Evolutionary conservation across 352 stramenopile species (phyloP).

Genomic region (Elongisporangium prolatum): DNA sequence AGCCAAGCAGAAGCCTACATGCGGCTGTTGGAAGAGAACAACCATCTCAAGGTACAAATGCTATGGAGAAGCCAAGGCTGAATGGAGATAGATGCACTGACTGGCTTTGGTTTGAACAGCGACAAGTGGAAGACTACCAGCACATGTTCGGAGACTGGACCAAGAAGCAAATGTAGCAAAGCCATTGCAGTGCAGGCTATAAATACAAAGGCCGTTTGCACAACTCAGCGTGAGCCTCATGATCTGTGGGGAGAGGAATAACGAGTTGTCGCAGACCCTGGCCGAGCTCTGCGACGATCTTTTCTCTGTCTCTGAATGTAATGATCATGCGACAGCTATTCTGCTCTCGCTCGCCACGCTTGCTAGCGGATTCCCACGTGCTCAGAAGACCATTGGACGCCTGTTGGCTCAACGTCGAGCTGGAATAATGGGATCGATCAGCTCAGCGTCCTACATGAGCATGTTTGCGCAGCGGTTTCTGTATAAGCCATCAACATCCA

Average conservation of each 20-base stretch:
- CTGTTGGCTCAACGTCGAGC: background rate
- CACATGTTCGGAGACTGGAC: slow-evolving; percentile 80
- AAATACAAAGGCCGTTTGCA: background rate
- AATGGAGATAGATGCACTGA: background rate
- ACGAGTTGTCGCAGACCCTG: background rate
- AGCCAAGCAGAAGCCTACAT: slow-evolving; percentile 71
- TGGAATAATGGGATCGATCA: background rate
- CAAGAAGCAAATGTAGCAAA: slow-evolving; percentile 72
- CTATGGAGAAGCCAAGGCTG: no score
- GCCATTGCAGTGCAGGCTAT: background rate
- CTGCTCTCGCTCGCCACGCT: background rate
- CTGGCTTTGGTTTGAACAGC: slow-evolving; percentile 16
- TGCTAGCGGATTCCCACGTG: background rate
- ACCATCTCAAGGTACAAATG: slow-evolving; percentile 70
- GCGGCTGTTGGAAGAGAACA: slow-evolving; percentile 70
- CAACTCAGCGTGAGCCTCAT: background rate
- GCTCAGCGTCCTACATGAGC: background rate
- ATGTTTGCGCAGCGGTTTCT: slow-evolving; percentile 9
- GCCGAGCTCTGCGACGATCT: background rate
- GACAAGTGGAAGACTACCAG: slow-evolving; percentile 74
- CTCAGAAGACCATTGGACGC: background rate
- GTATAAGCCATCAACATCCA: background rate
- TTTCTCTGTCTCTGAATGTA: background rate
- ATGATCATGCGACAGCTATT: background rate
- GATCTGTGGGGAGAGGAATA: background rate